Base-by-base conservation (phyloP, 2,329 filamentous ascomycete species). In the Colletotrichum sp. region DNA sequence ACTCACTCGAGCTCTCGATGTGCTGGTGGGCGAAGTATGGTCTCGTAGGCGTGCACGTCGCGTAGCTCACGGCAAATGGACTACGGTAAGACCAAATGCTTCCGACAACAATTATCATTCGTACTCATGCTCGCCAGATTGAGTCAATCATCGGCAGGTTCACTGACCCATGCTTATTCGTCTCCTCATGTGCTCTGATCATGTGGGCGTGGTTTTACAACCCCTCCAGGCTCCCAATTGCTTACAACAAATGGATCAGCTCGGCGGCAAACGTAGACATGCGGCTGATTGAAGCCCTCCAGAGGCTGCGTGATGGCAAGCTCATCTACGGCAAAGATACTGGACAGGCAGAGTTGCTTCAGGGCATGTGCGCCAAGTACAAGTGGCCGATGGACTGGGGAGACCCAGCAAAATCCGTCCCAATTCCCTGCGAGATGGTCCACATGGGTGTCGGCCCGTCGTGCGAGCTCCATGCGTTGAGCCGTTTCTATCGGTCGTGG, bases 161-260 rank as follows among this genome's bases (percentile, higher is more conserved):
- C 48, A 86, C 91, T n/a, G 94, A 96, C 81, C 91, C 94, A 6
- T 85, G 90, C 8, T 85, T 96, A 21, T 98, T 98, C 83, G 92
- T 93, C 60, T 83, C 89, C 38, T 96, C 94, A 24, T 92, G 91
- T 52, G 93, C 93, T 26, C 86, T 95, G 48, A 93, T 98, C 79
- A 98, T 98, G 95, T 96, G 94, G 93, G 91, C 94, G 21, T 98
- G 94, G 94, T 93, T 98, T 82, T 98, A 96, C 85, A 83, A 88
- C 12, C 94, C 95, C 0, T 88, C 91, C 43, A 89, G 91, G 24
- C 89, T 98, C 2, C 95, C 95, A 3, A 88, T 86, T 32, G 89
- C 93, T 55, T 98, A 98, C 85, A 93, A 92, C 80, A 93, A 92
- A 82, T 98, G 95, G 95, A 97, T 98, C 79, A 91, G 90, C 55